Evolutionary conservation across 306 rosid species (phyloP).

Genomic region (Glycyrrhiza uralensis): DNA sequence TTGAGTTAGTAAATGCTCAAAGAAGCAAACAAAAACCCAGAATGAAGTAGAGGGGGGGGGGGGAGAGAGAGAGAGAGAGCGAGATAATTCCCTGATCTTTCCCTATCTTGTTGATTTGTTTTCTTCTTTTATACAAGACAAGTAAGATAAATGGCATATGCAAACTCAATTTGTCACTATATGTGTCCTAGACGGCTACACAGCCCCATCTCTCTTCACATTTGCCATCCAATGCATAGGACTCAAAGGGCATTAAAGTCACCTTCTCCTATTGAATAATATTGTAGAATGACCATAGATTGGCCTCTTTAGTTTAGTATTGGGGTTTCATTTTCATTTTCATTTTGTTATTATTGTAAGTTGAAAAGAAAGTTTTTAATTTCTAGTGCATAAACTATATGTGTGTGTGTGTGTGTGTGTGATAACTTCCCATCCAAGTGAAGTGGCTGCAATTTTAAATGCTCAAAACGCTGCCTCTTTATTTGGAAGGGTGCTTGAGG

Average conservation of each 20-base stretch:
- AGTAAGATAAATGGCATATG: conserved; percentile 27
- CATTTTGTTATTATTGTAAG: background rate
- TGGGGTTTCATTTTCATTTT: background rate
- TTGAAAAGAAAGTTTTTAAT: background rate
- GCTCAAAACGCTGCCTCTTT: conserved; percentile 14
- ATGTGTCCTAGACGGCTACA: conserved; percentile 23
- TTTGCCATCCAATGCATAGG: too few species aligned
- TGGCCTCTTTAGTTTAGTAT: background rate
- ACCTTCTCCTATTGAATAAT: background rate
- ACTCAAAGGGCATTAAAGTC: conserved; percentile 4
- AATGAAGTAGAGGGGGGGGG: conserved; percentile 32
- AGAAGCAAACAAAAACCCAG: conserved; percentile 32
- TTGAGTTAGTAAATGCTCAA: conserved; percentile 27
- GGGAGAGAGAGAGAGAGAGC: conserved; percentile 25
- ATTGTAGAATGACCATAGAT: background rate
- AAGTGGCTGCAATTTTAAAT: conserved; percentile 31
- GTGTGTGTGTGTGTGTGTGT: too few species aligned
- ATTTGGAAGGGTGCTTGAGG: conserved; percentile 34
- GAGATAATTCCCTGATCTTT: conserved; percentile 37
- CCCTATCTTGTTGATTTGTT: conserved; percentile 42
- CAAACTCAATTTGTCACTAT: conserved; percentile 32
- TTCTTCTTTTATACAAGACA: conserved; percentile 42
- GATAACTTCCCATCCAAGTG: conserved; percentile 3
- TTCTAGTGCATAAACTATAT: background rate
- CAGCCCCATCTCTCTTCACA: background rate